Evolutionary conservation across 805 yeast species (phyloP).

Genomic region (Candida krabiensis): DNA sequence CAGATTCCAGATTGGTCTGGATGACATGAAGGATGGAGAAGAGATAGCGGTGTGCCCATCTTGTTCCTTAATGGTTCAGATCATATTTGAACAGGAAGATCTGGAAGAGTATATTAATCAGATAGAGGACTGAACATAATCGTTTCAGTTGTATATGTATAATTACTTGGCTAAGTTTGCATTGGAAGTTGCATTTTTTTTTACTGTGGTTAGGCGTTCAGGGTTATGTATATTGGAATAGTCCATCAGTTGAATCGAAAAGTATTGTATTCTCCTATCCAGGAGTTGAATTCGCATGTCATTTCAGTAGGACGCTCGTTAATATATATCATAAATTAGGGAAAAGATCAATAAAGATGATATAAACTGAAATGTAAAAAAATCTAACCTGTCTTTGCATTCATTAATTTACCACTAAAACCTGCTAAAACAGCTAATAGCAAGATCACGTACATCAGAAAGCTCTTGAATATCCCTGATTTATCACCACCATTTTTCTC

Average conservation of each 20-base stretch:
- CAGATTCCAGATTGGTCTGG: slow-evolving; percentile 79
- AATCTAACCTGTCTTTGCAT: slow-evolving; percentile 6
- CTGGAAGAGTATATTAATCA: slow-evolving; percentile 44
- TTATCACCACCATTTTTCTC: slow-evolving; percentile 1
- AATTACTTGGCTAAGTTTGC: background rate
- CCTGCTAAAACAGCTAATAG: slow-evolving; percentile 19
- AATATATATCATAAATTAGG: too few relatives aligned
- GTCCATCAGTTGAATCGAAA: too few relatives aligned
- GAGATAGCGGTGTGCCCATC: slow-evolving; percentile 96
- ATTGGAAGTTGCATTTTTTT: background rate
- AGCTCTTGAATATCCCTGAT: slow-evolving; percentile 7
- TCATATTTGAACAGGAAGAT: slow-evolving; percentile 75
- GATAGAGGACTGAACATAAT: slow-evolving; percentile 8
- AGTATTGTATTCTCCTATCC: too few relatives aligned
- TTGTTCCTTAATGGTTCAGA: slow-evolving; percentile 90
- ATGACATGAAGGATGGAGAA: slow-evolving; percentile 87
- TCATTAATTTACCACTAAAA: slow-evolving; percentile 12
- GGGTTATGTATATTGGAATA: too few relatives aligned
- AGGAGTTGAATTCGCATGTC: too few relatives aligned
- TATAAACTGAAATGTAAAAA: too few relatives aligned
- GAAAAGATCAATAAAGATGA: too few relatives aligned
- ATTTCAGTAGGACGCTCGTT: too few relatives aligned
- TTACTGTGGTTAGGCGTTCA: too few relatives aligned
- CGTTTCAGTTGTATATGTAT: slow-evolving; percentile 1
- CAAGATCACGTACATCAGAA: slow-evolving; percentile 13